A percentile compares a stretch with the other conserved stretches of the same genome.
phyloP scores from a whole-genome alignment of 2,329 filamentous ascomycete genomes.

The Aspergillus sclerotialis region DNA sequence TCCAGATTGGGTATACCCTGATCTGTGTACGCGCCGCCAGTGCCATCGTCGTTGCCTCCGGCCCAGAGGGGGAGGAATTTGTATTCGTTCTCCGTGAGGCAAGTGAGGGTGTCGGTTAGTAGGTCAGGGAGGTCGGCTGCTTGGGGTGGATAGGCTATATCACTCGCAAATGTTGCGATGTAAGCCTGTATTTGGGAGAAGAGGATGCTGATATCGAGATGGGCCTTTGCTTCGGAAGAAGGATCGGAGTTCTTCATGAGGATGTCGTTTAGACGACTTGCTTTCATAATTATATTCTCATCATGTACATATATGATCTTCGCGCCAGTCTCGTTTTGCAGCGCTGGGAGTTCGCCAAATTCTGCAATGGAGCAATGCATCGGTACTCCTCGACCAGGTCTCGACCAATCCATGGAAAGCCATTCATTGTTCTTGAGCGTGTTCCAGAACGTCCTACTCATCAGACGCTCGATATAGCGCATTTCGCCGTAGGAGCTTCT shows the following conservation, averaged over 20 bases:
- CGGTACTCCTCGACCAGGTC: too few species aligned
- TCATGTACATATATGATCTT: conserved; percentile 1
- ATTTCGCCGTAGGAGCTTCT: conserved; percentile 4
- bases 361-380: conserved; percentile 5
- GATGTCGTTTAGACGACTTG: background rate
- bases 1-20: conserved; percentile 26
- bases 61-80: conserved; percentile 61
- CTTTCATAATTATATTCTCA: background rate
- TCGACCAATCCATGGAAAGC: background rate
- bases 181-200: conserved; percentile 11
- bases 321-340: conserved; percentile 7
- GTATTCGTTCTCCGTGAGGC: conserved; percentile 51
- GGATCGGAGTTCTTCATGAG: background rate
- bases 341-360: conserved; percentile 6
- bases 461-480: conserved; percentile 7
- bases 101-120: conserved; percentile 41
- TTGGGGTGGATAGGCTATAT: conserved; percentile 12
- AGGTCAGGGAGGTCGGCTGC: conserved; percentile 8
- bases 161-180: conserved; percentile 9
- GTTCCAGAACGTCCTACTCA: conserved; percentile 11
- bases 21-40: conserved; percentile 43
- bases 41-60: conserved; percentile 49
- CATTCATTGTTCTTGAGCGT: background rate
- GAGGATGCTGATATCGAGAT: conserved; percentile 13
- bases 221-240: background rate